These are phyloP conservation scores for Ogataea populi-albae DNA, from an alignment of 805 yeast genomes.

Conservation along the genomic window DNA sequence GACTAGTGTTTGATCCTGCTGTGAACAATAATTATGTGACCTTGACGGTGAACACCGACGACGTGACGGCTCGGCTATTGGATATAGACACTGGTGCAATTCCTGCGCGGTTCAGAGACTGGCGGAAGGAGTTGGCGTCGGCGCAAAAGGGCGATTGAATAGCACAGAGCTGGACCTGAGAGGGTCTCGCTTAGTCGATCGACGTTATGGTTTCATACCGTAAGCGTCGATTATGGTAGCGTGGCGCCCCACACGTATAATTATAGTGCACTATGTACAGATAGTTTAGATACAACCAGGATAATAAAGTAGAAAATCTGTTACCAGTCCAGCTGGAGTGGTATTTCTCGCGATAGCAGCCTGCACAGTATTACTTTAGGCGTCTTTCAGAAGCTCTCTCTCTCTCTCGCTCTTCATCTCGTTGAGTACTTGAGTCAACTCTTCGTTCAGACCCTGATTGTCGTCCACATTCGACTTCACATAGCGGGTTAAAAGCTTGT, in stretches of 20 bases:
- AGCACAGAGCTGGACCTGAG: too few species aligned
- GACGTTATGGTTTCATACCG: too few species aligned
- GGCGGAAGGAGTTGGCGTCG: slow-evolving; percentile 41
- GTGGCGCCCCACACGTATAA: too few species aligned
- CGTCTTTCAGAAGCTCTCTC: too few species aligned
- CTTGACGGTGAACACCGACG: slow-evolving; percentile 44
- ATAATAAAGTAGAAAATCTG: too few species aligned
- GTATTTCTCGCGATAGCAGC: too few species aligned
- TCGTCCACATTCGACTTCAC: slow-evolving; percentile 17
- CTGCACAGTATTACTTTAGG: too few species aligned
- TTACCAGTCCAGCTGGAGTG: too few species aligned
- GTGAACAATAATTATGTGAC: slow-evolving; percentile 48
- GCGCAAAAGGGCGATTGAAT: not conserved
- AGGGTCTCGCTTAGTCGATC: too few species aligned
- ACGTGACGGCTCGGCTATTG: slow-evolving; percentile 23
- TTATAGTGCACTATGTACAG: too few species aligned
- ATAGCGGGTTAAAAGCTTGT: slow-evolving; percentile 17
- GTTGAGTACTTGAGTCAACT: slow-evolving; percentile 11
- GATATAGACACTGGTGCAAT: slow-evolving; percentile 43
- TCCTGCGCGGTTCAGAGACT: slow-evolving; percentile 48
- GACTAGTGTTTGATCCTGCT: slow-evolving; percentile 52
- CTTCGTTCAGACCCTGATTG: slow-evolving; percentile 12
- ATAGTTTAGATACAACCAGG: too few species aligned
- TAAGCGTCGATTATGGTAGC: too few species aligned
- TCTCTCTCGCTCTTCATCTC: slow-evolving; percentile 12